Conservation (phyloP, 225 moss, liverwort and hornwort genomes). For the Polytrichum commune region DNA sequence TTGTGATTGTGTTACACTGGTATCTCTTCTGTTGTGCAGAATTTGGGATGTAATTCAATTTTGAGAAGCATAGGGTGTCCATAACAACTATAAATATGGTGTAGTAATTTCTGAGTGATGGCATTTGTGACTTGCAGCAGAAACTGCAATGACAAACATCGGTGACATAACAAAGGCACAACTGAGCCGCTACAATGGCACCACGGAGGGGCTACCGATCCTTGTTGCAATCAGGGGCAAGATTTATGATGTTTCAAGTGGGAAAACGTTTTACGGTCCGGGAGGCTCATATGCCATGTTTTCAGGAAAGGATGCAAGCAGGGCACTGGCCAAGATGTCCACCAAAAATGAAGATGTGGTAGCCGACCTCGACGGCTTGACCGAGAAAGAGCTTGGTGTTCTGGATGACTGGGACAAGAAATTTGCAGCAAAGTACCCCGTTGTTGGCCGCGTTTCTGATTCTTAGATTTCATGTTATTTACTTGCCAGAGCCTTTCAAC, state of each 20-base stretch:
- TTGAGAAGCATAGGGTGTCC: too few species aligned
- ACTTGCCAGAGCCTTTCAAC: too few species aligned
- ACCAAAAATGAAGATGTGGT: constrained; percentile 72
- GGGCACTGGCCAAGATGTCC: constrained; percentile 90
- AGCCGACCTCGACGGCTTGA: constrained; percentile 60
- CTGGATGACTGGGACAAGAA: constrained; percentile 86
- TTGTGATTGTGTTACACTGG: too few species aligned
- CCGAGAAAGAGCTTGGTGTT: constrained; percentile 68
- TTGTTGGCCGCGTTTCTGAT: constrained; percentile 55
- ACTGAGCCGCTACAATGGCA: constrained; percentile 73
- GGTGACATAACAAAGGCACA: constrained; percentile 43
- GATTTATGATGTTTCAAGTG: constrained; percentile 80
- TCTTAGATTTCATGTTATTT: constrained; percentile 13
- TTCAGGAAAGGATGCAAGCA: constrained; percentile 83
- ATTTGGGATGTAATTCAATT: too few species aligned
- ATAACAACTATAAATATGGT: too few species aligned
- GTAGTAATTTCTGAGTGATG: too few species aligned
- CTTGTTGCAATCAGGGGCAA: constrained; percentile 71
- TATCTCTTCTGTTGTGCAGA: too few species aligned
- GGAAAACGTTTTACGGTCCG: constrained; percentile 73
- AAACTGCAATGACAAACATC: constrained; percentile 33
- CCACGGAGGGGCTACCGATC: constrained; percentile 43
- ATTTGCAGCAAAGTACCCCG: constrained; percentile 78
- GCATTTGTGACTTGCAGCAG: not conserved
- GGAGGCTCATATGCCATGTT: constrained; percentile 76